A percentile compares a stretch with the other conserved stretches of the same genome.
These are phyloP conservation scores for Poa annua DNA, from an alignment of 176 grass and related monocot genomes.

Conservation along the genomic window DNA sequence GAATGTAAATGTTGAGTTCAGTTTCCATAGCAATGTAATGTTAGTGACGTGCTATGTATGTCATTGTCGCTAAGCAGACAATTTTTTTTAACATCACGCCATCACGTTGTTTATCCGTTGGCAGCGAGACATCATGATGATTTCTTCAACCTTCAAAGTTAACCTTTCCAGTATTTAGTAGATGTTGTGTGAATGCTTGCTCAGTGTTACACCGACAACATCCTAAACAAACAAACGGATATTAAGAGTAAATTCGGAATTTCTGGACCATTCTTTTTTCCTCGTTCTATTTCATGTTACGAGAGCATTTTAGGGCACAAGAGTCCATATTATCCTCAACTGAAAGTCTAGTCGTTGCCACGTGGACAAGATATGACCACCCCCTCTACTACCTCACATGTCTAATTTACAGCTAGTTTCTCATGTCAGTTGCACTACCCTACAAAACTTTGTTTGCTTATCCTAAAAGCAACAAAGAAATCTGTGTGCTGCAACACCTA, in stretches of 20 bases:
- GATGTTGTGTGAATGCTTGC: no score
- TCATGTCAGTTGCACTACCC: neutral
- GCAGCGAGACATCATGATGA: neutral
- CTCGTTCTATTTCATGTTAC: neutral
- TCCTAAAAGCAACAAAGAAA: neutral
- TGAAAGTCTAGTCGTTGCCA: neutral
- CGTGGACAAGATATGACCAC: neutral
- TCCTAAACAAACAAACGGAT: no score
- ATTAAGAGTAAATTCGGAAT: no score
- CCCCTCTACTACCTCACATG: neutral
- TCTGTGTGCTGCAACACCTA: neutral
- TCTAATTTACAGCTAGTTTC: neutral
- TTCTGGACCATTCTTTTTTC: neutral
- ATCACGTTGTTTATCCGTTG: neutral
- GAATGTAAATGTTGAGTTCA: neutral
- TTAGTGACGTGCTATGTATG: neutral
- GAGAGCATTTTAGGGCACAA: neutral
- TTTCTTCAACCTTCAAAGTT: no score
- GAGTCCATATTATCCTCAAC: slow-evolving; percentile 1
- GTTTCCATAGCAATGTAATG: neutral
- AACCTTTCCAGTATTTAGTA: no score
- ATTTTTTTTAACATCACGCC: neutral
- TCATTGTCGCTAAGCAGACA: neutral
- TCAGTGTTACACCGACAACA: no score
- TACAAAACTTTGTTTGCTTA: neutral